phyloP scores from a whole-genome alignment of 2,329 filamentous ascomycete species.

The Xylaria sp. region DNA sequence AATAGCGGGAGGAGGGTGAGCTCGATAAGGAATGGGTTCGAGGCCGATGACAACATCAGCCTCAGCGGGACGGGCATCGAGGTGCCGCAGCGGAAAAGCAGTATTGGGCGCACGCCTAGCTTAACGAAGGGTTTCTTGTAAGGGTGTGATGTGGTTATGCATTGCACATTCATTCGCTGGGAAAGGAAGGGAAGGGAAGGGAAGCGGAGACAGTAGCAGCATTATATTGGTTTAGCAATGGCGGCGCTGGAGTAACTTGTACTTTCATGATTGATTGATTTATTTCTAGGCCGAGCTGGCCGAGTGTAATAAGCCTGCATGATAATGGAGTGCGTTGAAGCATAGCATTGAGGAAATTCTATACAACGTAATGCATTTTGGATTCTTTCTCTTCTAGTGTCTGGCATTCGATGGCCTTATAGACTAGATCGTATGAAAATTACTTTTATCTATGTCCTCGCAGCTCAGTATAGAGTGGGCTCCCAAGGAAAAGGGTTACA shows the following conservation, averaged over 20 bases:
- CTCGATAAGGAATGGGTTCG: conserved; percentile 66
- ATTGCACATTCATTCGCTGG: conserved; percentile 3
- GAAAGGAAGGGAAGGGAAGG: background rate
- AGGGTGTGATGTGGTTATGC: conserved; percentile 30
- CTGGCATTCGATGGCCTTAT: background rate
- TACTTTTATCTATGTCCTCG: background rate
- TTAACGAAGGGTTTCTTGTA: conserved; percentile 83
- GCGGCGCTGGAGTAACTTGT: conserved; percentile 22
- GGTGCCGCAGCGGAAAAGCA: conserved; percentile 73
- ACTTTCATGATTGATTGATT: conserved; percentile 18
- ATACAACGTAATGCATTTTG: background rate
- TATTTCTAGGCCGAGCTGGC: background rate
- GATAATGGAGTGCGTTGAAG: conserved; percentile 20
- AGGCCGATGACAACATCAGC: conserved; percentile 53
- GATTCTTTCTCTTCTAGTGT: background rate
- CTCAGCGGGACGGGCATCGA: conserved; percentile 57
- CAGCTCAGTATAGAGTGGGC: background rate
- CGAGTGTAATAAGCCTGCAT: conserved; percentile 30
- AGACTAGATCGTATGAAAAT: background rate
- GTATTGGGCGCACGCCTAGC: conserved; percentile 71
- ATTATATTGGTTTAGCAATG: conserved; percentile 30
- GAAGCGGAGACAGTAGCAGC: background rate
- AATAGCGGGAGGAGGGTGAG: conserved; percentile 47
- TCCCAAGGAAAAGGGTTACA: background rate
- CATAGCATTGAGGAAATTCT: conserved; percentile 9